A percentile compares a stretch with the other conserved stretches of the same genome.
Evolutionary conservation across 129 eudicot genomes (phyloP).

Genomic region (Artemisia annua): DNA sequence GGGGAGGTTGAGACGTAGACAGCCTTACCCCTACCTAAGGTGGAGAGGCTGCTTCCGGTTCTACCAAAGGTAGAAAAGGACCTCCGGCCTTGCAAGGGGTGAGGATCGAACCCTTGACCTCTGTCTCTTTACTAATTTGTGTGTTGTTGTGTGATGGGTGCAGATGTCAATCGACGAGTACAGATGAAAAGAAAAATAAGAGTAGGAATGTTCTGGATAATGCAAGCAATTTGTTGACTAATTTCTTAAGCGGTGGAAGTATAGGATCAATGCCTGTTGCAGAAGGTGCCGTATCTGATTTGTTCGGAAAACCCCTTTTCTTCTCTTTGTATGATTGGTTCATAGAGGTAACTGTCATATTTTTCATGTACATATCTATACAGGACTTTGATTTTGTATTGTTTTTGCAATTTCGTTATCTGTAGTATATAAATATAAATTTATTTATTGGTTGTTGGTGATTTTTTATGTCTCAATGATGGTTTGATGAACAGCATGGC

Average conservation of each 20-base stretch:
- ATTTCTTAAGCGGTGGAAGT: slow-evolving; percentile 81
- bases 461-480: slow-evolving; percentile 17
- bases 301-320: slow-evolving; percentile 86
- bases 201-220: slow-evolving; percentile 74
- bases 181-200: slow-evolving; percentile 58
- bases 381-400: neutral
- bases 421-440: neutral
- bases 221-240: slow-evolving; percentile 94
- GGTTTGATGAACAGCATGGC: slow-evolving; percentile 73
- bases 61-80: too few relatives aligned
- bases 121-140: neutral
- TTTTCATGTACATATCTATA: neutral
- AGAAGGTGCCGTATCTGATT: slow-evolving; percentile 98
- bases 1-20: too few relatives aligned
- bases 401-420: neutral
- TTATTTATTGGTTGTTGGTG: slow-evolving; percentile 19
- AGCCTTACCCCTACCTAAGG: too few relatives aligned
- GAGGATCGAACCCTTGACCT: too few relatives aligned
- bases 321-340: slow-evolving; percentile 96
- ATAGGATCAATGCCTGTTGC: slow-evolving; percentile 92
- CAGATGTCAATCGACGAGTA: slow-evolving; percentile 78
- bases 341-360: slow-evolving; percentile 56
- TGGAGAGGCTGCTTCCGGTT: too few relatives aligned
- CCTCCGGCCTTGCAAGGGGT: too few relatives aligned
- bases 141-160: slow-evolving; percentile 26